Evolutionary conservation across 129 eudicot species (phyloP).

Genomic region (Arctium lappa): DNA sequence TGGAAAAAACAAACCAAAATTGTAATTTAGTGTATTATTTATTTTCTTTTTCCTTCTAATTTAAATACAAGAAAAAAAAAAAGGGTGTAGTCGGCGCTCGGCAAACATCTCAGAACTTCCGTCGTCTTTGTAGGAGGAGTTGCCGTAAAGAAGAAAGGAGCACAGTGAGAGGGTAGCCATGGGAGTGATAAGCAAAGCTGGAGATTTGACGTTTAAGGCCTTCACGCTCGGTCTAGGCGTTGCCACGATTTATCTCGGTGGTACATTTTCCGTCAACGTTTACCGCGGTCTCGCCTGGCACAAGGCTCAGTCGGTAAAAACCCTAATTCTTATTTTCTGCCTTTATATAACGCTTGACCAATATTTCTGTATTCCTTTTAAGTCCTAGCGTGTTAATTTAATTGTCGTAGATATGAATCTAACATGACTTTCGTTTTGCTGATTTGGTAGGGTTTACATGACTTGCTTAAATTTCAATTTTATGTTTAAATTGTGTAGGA

Average conservation of each 20-base stretch:
- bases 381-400: neutral
- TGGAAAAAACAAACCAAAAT: too few species aligned
- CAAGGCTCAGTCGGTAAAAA: conserved; percentile 69
- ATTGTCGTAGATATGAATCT: neutral
- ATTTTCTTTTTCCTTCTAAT: neutral
- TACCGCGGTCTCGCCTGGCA: conserved; percentile 99
- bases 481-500: neutral
- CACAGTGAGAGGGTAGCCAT: conserved; percentile 19
- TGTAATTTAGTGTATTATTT: neutral
- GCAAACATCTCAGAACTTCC: neutral
- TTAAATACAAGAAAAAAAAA: neutral
- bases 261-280: conserved; percentile 87
- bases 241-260: conserved; percentile 75
- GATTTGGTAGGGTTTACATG: conserved; percentile 15
- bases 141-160: neutral
- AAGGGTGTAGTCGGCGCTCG: neutral
- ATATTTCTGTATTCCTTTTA: neutral
- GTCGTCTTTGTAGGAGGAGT: neutral
- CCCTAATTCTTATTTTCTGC: conserved; percentile 3
- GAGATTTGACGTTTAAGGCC: conserved; percentile 78
- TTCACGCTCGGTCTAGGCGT: conserved; percentile 84
- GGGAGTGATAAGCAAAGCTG: conserved; percentile 62
- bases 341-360: neutral
- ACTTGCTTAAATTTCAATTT: neutral
- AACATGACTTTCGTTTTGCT: neutral